Evolutionary conservation across 2,329 filamentous ascomycete genomes (phyloP).

Genomic region (Teratosphaeria pseudoeucalypti): DNA sequence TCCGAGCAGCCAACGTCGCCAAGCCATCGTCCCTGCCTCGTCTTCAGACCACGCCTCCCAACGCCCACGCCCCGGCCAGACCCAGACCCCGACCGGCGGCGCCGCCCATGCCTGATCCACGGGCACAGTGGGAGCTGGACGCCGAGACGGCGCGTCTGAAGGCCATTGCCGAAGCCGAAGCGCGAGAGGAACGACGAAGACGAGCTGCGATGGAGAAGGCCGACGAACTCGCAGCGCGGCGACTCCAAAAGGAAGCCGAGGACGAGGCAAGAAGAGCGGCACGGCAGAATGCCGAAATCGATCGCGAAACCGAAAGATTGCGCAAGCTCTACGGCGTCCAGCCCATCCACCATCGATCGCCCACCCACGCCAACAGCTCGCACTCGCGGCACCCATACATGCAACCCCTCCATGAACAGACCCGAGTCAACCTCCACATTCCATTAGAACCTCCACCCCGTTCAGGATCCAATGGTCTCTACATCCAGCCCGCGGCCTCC

Average conservation of each 20-base stretch:
- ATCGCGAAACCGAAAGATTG: conserved; percentile 70
- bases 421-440: conserved; percentile 5
- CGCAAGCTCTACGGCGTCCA: conserved; percentile 55
- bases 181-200: conserved; percentile 36
- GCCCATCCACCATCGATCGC: conserved; percentile 2
- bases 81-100: conserved; percentile 7
- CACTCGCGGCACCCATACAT: conserved; percentile 9
- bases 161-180: conserved; percentile 33
- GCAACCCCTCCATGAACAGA: conserved; percentile 14
- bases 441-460: conserved; percentile 7
- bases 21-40: conserved; percentile 17
- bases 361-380: conserved; percentile 1
- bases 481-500: conserved; percentile 21
- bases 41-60: conserved; percentile 17
- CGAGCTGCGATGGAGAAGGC: conserved; percentile 47
- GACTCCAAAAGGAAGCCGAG: conserved; percentile 45
- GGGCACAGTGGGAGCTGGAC: conserved; percentile 43
- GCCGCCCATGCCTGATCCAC: conserved; percentile 38
- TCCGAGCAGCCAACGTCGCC: conserved; percentile 4
- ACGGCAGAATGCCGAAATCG: conserved; percentile 40
- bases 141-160: conserved; percentile 39
- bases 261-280: conserved; percentile 49
- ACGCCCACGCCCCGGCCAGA: neutral
- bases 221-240: conserved; percentile 46
- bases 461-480: conserved; percentile 17